Conservation (phyloP, 176 grass and related monocot species). For the Eragrostis nindensis region DNA sequence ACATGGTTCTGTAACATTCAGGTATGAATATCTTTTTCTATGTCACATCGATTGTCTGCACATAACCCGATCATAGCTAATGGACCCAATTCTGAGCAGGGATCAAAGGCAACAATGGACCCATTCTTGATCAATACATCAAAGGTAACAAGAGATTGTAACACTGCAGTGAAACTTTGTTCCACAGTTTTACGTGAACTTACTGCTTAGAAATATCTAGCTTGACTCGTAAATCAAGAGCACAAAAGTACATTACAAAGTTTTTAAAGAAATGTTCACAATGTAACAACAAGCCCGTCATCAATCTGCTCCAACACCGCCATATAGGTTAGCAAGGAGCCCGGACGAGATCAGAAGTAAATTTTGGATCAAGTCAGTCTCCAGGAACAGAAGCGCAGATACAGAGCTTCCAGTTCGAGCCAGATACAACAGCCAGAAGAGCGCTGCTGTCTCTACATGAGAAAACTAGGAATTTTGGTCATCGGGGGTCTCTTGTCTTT, state of each 20-base stretch:
- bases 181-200: slow-evolving; percentile 48
- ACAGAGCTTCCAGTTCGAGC: slow-evolving; percentile 8
- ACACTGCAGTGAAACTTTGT: slow-evolving; percentile 37
- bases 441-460: not conserved
- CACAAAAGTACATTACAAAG: slow-evolving; percentile 35
- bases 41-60: not conserved
- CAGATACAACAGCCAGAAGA: slow-evolving; percentile 44
- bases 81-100: not conserved
- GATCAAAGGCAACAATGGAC: no score
- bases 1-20: no score
- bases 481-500: not conserved
- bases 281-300: slow-evolving; percentile 27
- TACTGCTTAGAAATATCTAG: slow-evolving; percentile 34
- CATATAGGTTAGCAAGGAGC: slow-evolving; percentile 13
- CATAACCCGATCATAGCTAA: not conserved
- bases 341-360: not conserved
- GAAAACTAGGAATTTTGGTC: slow-evolving; percentile 39
- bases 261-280: slow-evolving; percentile 3
- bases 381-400: not conserved
- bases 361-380: slow-evolving; percentile 20
- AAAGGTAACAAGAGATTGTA: not conserved
- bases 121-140: no score
- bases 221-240: slow-evolving; percentile 38
- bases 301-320: slow-evolving; percentile 23
- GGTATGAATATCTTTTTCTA: not conserved